These are phyloP conservation scores for Acacia melanoxylon DNA, from an alignment of 306 rosid genomes.

Conservation along the genomic window DNA sequence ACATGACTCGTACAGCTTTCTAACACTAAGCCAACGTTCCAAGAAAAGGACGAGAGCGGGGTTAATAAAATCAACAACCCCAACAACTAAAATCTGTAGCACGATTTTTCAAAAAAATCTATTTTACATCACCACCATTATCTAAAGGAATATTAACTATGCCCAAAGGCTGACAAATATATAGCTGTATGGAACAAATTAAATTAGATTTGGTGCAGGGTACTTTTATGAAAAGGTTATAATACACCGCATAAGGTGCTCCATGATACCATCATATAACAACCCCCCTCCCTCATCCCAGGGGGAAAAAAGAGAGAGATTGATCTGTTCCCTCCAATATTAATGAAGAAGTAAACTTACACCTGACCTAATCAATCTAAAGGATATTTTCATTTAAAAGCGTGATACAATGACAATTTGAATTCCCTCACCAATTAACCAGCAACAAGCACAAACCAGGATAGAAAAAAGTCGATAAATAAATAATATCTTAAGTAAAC, in stretches of 20 bases:
- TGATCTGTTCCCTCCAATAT: neutral
- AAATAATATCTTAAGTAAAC: neutral
- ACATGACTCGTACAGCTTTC: conserved; percentile 54
- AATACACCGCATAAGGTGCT: neutral
- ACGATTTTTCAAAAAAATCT: neutral
- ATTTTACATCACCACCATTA: neutral
- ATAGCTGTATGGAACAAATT: neutral
- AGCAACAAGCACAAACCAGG: neutral
- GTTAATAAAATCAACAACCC: neutral
- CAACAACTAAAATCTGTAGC: neutral
- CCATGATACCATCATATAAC: neutral
- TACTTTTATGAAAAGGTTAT: neutral
- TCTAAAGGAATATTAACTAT: neutral
- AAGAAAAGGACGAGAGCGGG: neutral
- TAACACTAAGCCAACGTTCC: conserved; percentile 7
- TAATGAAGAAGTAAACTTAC: neutral
- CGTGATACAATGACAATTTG: neutral
- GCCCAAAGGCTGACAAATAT: neutral
- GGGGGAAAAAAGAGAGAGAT: neutral
- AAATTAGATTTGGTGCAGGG: neutral
- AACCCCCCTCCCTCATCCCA: neutral
- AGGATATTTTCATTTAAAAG: neutral
- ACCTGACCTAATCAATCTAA: neutral
- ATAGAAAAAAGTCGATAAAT: neutral
- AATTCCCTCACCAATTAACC: neutral